phyloP scores from a whole-genome alignment of 352 stramenopile species.

The Phytophthora tubulina region DNA sequence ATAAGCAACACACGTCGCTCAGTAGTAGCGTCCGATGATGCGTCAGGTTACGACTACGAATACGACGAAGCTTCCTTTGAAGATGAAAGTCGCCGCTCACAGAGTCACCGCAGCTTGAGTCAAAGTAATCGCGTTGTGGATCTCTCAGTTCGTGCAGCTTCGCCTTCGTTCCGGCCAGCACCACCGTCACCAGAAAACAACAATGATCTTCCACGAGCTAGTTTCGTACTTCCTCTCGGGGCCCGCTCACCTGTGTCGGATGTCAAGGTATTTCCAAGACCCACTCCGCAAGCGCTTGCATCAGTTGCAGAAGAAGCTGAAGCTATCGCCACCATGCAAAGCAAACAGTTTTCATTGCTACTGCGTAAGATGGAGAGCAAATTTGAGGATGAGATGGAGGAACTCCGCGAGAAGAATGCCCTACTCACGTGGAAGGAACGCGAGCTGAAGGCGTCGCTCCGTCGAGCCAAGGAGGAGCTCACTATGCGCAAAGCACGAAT shows the following conservation, averaged over 20 bases:
- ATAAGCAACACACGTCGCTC: conserved; percentile 26
- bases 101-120: conserved; percentile 43
- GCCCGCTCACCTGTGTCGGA: conserved; percentile 54
- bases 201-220: conserved; percentile 21
- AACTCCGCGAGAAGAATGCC: conserved; percentile 74
- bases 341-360: conserved; percentile 71
- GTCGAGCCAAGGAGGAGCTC: conserved; percentile 64
- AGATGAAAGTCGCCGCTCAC: conserved; percentile 65
- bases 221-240: conserved; percentile 19
- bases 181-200: conserved; percentile 13
- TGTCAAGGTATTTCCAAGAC: conserved; percentile 58
- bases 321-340: conserved; percentile 34
- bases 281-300: conserved; percentile 18
- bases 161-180: conserved; percentile 42
- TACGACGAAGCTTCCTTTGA: conserved; percentile 80
- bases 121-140: conserved; percentile 63
- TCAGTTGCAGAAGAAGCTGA: conserved; percentile 39
- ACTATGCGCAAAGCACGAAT: conserved; percentile 76
- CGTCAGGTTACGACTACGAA: conserved; percentile 59
- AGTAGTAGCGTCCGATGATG: conserved; percentile 23
- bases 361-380: conserved; percentile 83
- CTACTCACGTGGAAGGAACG: conserved; percentile 75
- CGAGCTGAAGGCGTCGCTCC: conserved; percentile 77
- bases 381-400: conserved; percentile 81
- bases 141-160: conserved; percentile 68